A percentile compares a stretch with the other conserved stretches of the same genome.
Conservation (phyloP, 192 early-diverging fungal genomes). For the Backusella luteola region DNA sequence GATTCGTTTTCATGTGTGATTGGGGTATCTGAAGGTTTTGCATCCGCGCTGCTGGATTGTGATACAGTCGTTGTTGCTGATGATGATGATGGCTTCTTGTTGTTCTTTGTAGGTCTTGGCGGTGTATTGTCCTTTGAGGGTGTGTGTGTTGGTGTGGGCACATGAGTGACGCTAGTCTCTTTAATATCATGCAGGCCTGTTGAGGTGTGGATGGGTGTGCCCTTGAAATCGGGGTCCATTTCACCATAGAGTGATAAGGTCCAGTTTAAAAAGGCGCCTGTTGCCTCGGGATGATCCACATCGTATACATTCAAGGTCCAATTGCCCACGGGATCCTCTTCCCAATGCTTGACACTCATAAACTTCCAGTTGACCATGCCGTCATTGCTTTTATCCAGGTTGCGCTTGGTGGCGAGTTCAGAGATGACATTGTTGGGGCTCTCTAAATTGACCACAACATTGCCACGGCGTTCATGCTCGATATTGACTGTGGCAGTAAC, state of each 20-base stretch:
- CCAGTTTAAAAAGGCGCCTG: slow-evolving; percentile 65
- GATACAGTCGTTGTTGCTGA: not conserved
- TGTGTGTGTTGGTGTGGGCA: not conserved
- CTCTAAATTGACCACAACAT: slow-evolving; percentile 71
- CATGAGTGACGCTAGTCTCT: not conserved
- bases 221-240: slow-evolving; percentile 17
- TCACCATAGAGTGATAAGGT: slow-evolving; percentile 52
- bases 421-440: slow-evolving; percentile 67
- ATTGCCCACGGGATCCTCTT: slow-evolving; percentile 74
- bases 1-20: not conserved
- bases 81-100: not conserved
- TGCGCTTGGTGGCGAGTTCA: slow-evolving; percentile 62
- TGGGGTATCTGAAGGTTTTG: not conserved
- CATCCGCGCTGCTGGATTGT: not conserved
- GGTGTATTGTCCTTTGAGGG: not conserved
- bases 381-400: slow-evolving; percentile 53
- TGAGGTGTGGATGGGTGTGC: slow-evolving; percentile 6
- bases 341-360: slow-evolving; percentile 94
- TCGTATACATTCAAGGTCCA: slow-evolving; percentile 77
- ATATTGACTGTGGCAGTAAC: slow-evolving; percentile 82
- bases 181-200: not conserved
- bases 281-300: slow-evolving; percentile 42
- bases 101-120: slow-evolving; percentile 11
- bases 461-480: slow-evolving; percentile 72
- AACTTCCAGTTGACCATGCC: slow-evolving; percentile 89